These are phyloP conservation scores for Paramecium primaurelia DNA, from an alignment of 73 alveolate species.

Conservation along the genomic window DNA sequence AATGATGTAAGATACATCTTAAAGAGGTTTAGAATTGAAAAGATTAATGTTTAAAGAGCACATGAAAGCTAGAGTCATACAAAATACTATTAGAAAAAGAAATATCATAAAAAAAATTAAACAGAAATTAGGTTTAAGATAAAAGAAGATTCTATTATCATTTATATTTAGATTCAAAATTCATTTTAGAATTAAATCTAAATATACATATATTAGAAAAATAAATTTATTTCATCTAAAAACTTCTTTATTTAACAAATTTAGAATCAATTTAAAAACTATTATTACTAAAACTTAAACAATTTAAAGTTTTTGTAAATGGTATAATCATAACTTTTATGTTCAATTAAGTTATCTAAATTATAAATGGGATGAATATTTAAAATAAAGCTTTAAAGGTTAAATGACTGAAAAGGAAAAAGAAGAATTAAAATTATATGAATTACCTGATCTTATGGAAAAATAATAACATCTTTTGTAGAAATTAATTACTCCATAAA, in stretches of 20 bases:
- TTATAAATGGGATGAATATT: conserved; percentile 15
- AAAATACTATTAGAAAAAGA: conserved; percentile 41
- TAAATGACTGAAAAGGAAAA: background rate
- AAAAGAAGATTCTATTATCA: background rate
- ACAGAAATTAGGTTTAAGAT: background rate
- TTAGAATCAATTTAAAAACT: background rate
- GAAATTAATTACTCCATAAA: background rate
- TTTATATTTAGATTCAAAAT: background rate
- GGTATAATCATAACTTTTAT: background rate
- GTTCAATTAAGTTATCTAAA: background rate
- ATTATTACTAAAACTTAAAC: background rate
- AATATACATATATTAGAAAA: conserved; percentile 17
- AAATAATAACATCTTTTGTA: background rate
- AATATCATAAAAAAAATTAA: conserved; percentile 23
- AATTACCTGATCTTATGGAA: background rate
- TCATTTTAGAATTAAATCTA: background rate
- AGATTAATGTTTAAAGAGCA: conserved; percentile 20
- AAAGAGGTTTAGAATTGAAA: conserved; percentile 25
- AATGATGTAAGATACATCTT: background rate
- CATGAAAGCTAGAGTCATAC: conserved; percentile 30
- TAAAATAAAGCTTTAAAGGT: background rate
- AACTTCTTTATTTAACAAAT: background rate
- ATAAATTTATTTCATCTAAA: background rate
- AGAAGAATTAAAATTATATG: background rate
- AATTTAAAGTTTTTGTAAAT: background rate